These are phyloP conservation scores for Spiromastix sp. DNA, from an alignment of 2,329 filamentous ascomycete species.

Conservation along the genomic window DNA sequence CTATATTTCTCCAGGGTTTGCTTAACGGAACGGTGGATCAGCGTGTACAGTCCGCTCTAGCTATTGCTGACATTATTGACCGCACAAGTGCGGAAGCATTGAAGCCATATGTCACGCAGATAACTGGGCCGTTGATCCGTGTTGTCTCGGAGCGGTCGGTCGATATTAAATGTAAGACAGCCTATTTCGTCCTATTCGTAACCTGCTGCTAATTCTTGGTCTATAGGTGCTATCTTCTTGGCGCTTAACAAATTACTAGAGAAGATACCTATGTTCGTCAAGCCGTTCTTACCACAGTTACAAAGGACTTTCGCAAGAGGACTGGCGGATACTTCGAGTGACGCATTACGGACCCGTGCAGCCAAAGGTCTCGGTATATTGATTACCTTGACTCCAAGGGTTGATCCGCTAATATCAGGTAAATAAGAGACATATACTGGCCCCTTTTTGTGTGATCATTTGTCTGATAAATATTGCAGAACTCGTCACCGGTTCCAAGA, in stretches of 20 bases:
- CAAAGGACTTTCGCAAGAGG: conserved; percentile 96
- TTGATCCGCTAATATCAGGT: conserved; percentile 77
- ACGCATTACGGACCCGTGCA: conserved; percentile 73
- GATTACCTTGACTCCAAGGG: conserved; percentile 88
- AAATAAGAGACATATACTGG: too few species aligned
- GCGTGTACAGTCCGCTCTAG: conserved; percentile 80
- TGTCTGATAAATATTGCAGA: conserved; percentile 50
- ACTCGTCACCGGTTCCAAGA: conserved; percentile 91
- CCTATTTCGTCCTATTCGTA: not conserved
- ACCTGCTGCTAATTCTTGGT: conserved; percentile 13
- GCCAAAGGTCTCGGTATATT: conserved; percentile 90
- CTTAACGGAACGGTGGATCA: conserved; percentile 95
- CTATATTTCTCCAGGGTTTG: conserved; percentile 93
- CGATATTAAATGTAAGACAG: conserved; percentile 62
- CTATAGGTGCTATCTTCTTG: conserved; percentile 70
- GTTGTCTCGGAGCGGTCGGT: conserved; percentile 93
- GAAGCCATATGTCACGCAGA: conserved; percentile 92
- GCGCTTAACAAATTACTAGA: conserved; percentile 91
- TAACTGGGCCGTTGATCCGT: conserved; percentile 93
- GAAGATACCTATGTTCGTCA: conserved; percentile 91
- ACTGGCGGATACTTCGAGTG: conserved; percentile 84
- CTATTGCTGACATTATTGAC: conserved; percentile 92
- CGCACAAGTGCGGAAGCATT: conserved; percentile 77
- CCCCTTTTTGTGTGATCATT: too few species aligned
- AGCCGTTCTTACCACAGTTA: conserved; percentile 92